phyloP scores from a whole-genome alignment of 768 basidiomycete species.

The Trametes punicea region DNA sequence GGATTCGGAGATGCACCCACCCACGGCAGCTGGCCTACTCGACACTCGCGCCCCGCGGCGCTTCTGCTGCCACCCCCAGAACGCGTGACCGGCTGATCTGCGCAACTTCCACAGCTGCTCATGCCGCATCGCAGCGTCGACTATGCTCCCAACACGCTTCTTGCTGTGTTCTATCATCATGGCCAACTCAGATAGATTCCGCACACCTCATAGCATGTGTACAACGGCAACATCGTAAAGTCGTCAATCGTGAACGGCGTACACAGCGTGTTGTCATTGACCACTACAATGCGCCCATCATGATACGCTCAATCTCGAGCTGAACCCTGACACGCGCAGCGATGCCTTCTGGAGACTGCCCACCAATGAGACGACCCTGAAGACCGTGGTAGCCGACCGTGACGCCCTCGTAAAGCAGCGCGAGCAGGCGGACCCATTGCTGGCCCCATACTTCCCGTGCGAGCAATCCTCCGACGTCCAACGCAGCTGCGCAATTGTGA shows the following conservation, averaged over 20 bases:
- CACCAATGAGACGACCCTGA: constrained; percentile 50
- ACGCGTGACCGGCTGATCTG: too few relatives aligned
- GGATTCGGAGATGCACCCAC: not conserved
- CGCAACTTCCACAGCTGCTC: not conserved
- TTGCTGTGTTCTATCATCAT: not conserved
- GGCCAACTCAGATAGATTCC: not conserved
- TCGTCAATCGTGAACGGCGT: not conserved
- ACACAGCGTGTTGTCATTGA: not conserved
- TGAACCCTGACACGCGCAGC: constrained; percentile 63
- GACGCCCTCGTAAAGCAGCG: constrained; percentile 59
- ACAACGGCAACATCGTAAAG: constrained; percentile 2
- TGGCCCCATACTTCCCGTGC: constrained; percentile 67
- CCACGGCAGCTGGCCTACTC: too few relatives aligned
- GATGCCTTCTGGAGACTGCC: constrained; percentile 54
- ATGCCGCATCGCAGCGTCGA: not conserved
- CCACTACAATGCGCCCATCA: constrained; percentile 30
- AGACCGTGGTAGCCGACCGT: constrained; percentile 49
- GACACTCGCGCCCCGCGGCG: too few relatives aligned
- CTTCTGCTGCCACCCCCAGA: too few relatives aligned
- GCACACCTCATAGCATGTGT: not conserved
- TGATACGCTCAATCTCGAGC: constrained; percentile 64
- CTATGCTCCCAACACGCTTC: too few relatives aligned
- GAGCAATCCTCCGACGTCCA: constrained; percentile 66
- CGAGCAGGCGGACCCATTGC: constrained; percentile 75
- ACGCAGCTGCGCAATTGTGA: constrained; percentile 44